These are phyloP conservation scores for Fusarium xylarioides DNA, from an alignment of 2,329 filamentous ascomycete genomes.

Conservation along the genomic window DNA sequence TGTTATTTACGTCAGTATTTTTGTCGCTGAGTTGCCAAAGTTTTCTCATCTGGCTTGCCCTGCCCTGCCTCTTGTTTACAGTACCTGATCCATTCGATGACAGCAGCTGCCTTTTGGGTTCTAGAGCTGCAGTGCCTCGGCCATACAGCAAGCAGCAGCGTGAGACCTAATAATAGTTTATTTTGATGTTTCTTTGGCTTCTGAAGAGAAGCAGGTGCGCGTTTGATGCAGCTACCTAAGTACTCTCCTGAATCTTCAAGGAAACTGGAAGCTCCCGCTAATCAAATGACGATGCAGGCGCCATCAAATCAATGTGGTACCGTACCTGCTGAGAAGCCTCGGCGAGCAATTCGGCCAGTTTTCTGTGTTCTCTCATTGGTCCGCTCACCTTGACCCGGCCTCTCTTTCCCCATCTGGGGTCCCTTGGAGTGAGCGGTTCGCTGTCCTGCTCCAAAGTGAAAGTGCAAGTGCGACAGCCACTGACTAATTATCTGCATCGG, in stretches of 20 bases:
- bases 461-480: slow-evolving; percentile 4
- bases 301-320: slow-evolving; percentile 21
- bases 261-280: slow-evolving; percentile 1
- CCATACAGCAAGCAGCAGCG: neutral
- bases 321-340: slow-evolving; percentile 23
- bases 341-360: slow-evolving; percentile 16
- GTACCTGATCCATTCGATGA: neutral
- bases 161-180: slow-evolving; percentile 8
- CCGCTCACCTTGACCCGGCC: neutral
- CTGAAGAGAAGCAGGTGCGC: neutral
- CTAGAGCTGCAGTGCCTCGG: slow-evolving; percentile 9
- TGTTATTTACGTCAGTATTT: neutral
- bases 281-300: slow-evolving; percentile 18
- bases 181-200: neutral
- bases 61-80: slow-evolving; percentile 3
- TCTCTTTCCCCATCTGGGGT: slow-evolving; percentile 32
- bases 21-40: neutral
- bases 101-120: slow-evolving; percentile 21
- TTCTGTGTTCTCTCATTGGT: slow-evolving; percentile 21
- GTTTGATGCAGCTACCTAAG: neutral
- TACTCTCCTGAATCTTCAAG: neutral
- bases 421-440: slow-evolving; percentile 22
- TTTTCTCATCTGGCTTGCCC: neutral
- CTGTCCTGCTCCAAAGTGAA: slow-evolving; percentile 8
- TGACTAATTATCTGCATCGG: slow-evolving; percentile 11